Evolutionary conservation across 2,329 filamentous ascomycete genomes (phyloP).

Genomic region (Mollisia scopiformis): DNA sequence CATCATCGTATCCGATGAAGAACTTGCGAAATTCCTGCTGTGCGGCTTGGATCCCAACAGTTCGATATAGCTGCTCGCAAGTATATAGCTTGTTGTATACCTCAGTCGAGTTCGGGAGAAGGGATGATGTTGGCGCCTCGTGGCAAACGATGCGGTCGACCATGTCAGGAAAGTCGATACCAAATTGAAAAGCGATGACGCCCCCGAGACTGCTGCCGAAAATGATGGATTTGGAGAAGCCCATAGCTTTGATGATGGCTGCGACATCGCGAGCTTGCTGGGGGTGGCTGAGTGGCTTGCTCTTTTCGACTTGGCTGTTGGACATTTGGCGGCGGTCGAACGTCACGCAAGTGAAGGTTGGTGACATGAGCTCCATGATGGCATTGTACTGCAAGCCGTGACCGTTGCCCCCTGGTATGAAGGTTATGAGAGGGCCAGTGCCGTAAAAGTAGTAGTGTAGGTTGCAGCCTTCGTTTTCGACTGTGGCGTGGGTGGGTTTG

Average conservation of each 20-base stretch:
- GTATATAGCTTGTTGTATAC: slow-evolving; percentile 30
- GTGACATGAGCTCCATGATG: slow-evolving; percentile 34
- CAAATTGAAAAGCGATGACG: slow-evolving; percentile 37
- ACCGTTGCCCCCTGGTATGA: slow-evolving; percentile 40
- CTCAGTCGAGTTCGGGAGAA: slow-evolving; percentile 33
- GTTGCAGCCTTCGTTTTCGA: slow-evolving; percentile 37
- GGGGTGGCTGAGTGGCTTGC: slow-evolving; percentile 30
- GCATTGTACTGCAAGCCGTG: slow-evolving; percentile 38
- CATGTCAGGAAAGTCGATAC: slow-evolving; percentile 35
- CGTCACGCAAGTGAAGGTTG: slow-evolving; percentile 35
- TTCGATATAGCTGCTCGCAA: slow-evolving; percentile 29
- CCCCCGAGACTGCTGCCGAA: slow-evolving; percentile 53
- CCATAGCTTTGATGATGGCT: slow-evolving; percentile 48
- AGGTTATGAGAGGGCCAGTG: slow-evolving; percentile 36
- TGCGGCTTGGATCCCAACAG: slow-evolving; percentile 25
- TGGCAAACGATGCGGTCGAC: slow-evolving; percentile 37
- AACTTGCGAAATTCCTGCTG: slow-evolving; percentile 21
- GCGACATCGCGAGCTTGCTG: slow-evolving; percentile 39
- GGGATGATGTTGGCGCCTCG: slow-evolving; percentile 32
- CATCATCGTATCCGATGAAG: slow-evolving; percentile 34
- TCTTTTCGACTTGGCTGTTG: slow-evolving; percentile 29
- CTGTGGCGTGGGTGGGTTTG: slow-evolving; percentile 23
- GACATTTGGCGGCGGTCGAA: slow-evolving; percentile 42
- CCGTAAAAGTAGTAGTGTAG: slow-evolving; percentile 39
- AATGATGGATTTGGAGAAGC: slow-evolving; percentile 72